These are phyloP conservation scores for Chrysanthemum seticuspe DNA, from an alignment of 129 eudicot species.

Conservation along the genomic window DNA sequence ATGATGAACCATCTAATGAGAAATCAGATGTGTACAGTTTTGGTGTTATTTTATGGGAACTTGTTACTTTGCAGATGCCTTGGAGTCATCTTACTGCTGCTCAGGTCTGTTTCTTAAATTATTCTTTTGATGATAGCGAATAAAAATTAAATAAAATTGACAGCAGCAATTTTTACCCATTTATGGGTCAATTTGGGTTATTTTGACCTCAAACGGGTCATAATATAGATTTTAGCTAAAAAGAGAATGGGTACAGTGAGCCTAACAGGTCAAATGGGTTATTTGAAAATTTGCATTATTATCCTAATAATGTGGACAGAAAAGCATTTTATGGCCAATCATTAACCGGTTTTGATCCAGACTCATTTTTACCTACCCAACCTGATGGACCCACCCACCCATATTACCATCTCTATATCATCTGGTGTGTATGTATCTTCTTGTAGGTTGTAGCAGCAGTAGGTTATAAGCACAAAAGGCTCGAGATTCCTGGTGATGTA, in stretches of 20 bases:
- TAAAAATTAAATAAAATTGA: no score
- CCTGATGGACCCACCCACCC: neutral
- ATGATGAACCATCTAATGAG: slow-evolving; percentile 88
- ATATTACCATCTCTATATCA: neutral
- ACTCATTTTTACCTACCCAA: neutral
- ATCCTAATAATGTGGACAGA: neutral
- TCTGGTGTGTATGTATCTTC: neutral
- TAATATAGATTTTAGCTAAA: no score
- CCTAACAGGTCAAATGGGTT: no score
- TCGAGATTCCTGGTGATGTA: slow-evolving; percentile 67
- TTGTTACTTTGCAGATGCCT: slow-evolving; percentile 84
- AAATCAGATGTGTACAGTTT: slow-evolving; percentile 94
- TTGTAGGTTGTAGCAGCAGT: slow-evolving; percentile 88
- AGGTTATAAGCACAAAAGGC: slow-evolving; percentile 65
- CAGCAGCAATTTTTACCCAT: neutral
- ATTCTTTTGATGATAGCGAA: neutral
- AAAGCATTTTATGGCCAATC: neutral
- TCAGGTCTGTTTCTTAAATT: slow-evolving; percentile 57
- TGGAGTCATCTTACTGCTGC: slow-evolving; percentile 81
- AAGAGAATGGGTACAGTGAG: no score
- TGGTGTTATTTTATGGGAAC: slow-evolving; percentile 96
- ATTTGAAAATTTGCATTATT: no score
- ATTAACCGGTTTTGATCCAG: neutral
- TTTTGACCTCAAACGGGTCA: neutral
- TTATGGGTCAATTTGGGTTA: neutral